Conservation (phyloP, 441 rosid species). For the Adansonia madagascariensis region DNA sequence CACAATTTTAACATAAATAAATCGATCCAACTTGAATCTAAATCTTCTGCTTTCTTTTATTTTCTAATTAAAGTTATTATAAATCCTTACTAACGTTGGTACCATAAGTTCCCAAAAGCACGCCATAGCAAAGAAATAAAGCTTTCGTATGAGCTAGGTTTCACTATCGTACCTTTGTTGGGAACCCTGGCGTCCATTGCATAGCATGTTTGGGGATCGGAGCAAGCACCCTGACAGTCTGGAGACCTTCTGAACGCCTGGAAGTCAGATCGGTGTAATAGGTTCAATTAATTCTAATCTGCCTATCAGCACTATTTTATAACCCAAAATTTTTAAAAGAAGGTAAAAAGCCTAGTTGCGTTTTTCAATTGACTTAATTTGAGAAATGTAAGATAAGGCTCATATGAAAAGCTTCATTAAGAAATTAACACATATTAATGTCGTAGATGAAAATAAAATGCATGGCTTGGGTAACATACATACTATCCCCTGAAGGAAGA, state of each 20-base stretch:
- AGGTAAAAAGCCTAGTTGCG: not conserved
- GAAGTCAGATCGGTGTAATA: conserved; percentile 21
- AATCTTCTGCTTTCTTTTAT: not conserved
- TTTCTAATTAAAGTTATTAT: not conserved
- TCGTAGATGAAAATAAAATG: not conserved
- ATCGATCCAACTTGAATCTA: not conserved
- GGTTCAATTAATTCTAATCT: not conserved
- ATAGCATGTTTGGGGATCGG: conserved; percentile 82
- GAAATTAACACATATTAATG: not conserved
- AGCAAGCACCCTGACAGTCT: conserved; percentile 83
- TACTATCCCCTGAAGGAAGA: not conserved
- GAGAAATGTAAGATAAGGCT: not conserved
- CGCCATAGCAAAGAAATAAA: not conserved
- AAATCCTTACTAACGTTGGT: not conserved
- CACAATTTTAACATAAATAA: not conserved
- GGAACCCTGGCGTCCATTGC: conserved; percentile 91
- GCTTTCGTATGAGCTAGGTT: conserved; percentile 10
- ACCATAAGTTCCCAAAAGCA: not conserved
- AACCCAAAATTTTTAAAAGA: not conserved
- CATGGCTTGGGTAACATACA: not conserved
- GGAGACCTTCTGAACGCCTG: conserved; percentile 91
- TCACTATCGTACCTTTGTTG: conserved; percentile 68
- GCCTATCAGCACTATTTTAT: not conserved
- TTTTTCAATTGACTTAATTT: not conserved
- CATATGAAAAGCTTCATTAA: not conserved